Percentiles rank a stretch among this genome's conserved stretches.
These are phyloP conservation scores for Suhomyces coccinellae DNA, from an alignment of 1,139 yeast genomes.

Conservation along the genomic window DNA sequence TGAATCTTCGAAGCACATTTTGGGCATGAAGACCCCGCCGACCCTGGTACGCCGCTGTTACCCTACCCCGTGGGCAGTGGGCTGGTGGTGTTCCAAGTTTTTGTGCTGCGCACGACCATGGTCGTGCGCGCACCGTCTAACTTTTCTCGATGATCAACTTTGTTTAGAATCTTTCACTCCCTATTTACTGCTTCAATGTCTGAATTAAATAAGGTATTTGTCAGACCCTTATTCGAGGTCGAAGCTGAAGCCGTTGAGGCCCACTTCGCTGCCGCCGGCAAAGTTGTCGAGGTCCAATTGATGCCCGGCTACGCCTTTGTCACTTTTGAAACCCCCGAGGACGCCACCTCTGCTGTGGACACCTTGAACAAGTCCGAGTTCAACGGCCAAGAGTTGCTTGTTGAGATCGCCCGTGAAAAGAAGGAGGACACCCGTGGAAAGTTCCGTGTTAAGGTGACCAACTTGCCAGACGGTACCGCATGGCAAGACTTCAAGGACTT, in stretches of 20 bases:
- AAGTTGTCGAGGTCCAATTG: slow-evolving; percentile 64
- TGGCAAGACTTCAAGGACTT: slow-evolving; percentile 88
- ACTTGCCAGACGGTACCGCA: slow-evolving; percentile 72
- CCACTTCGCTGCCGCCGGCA: slow-evolving; percentile 64
- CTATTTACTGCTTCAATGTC: slow-evolving; percentile 17
- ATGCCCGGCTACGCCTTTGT: slow-evolving; percentile 79
- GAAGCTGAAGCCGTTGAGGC: slow-evolving; percentile 63
- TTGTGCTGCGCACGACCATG: too few species aligned
- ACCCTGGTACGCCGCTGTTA: too few species aligned
- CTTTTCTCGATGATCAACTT: slow-evolving; percentile 12
- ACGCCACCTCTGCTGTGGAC: slow-evolving; percentile 65
- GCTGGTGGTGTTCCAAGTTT: neutral
- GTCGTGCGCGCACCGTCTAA: slow-evolving; percentile 11
- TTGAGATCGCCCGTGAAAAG: slow-evolving; percentile 69
- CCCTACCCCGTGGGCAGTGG: too few species aligned
- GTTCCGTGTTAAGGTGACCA: slow-evolving; percentile 66
- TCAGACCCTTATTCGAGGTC: slow-evolving; percentile 44
- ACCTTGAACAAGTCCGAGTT: slow-evolving; percentile 57
- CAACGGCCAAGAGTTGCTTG: slow-evolving; percentile 64
- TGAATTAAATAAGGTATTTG: slow-evolving; percentile 39
- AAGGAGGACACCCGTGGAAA: slow-evolving; percentile 64
- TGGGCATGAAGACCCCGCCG: too few species aligned
- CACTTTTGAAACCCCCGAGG: slow-evolving; percentile 64
- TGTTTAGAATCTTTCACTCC: slow-evolving; percentile 4
- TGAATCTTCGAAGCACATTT: too few species aligned